Base-by-base conservation (phyloP, 768 basidiomycete genomes). In the Russula lepida region DNA sequence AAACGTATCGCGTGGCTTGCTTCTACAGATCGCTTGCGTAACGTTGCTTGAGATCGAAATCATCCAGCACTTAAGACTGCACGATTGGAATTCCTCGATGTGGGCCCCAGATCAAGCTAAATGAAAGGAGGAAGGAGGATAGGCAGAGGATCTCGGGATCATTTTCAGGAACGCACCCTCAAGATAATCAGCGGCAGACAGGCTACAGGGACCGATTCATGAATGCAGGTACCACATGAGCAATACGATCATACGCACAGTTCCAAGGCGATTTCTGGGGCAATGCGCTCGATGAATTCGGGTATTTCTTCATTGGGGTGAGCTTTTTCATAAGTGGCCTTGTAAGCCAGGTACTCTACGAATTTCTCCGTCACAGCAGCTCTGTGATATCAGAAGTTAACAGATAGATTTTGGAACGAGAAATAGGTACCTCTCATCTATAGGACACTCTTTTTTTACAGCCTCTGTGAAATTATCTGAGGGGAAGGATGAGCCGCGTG, bases 261-360 rank as follows among this genome's bases (percentile, higher is more conserved):
- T 71, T 97, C 94, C 6, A 98, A 73, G 1, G 89, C 89, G 49
- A 97, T 81, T 71, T 95, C 93, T 1, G 90, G 90, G 1, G 85
- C 84, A 54, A 98, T 80, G 21, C 94, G 81, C 65, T 95, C 92
- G 64, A 80, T 73, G 65, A 93, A 87, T 66, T 97, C 93, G 23
- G 92, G 91, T 23, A 89, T 76, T 52, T 92, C 89, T 67, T 93
- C 91, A 65, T 85, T 90, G 7, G 82, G 75, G 0, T 80, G 82
- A 1, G 75, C 77, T n/a, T 80, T 79, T 63, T 86, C 84, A 69
- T 91, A 92, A 62, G 92, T 79, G 1, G 84, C 76, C 74, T 89
- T 94, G 78, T 88, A 94, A 33, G 82, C 76, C 75, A 95, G 89
- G 70, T 92, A 97, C 72, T 98, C 94, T 44, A 92, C 79, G 55